phyloP scores from a whole-genome alignment of 768 basidiomycete species.

The Phlebiopsis flavidoalba region DNA sequence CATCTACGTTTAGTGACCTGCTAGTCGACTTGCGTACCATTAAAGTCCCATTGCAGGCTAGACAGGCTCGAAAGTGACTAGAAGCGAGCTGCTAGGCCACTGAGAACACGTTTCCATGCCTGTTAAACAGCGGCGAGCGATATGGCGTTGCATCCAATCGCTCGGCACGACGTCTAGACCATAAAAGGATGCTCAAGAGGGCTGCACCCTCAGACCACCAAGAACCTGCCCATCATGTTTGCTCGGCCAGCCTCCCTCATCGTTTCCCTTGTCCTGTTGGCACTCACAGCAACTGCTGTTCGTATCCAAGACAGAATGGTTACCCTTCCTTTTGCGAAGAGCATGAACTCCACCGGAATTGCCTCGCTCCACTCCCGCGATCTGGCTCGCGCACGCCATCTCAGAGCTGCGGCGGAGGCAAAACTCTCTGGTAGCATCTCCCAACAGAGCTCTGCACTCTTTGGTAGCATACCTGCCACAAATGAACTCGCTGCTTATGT shows the following conservation, averaged over 20 bases:
- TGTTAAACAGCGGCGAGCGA: too few species aligned
- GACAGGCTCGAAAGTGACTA: too few species aligned
- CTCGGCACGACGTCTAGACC: too few species aligned
- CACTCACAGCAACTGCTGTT: slow-evolving; percentile 18
- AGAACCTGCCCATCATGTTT: slow-evolving; percentile 13
- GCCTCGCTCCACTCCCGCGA: slow-evolving; percentile 47
- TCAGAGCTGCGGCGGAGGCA: slow-evolving; percentile 34
- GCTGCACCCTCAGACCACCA: neutral
- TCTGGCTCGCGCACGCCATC: slow-evolving; percentile 39
- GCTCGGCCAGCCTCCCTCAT: slow-evolving; percentile 18
- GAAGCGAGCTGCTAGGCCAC: too few species aligned
- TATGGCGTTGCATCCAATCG: too few species aligned
- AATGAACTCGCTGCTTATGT: slow-evolving; percentile 39
- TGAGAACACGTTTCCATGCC: too few species aligned
- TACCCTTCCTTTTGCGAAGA: slow-evolving; percentile 48
- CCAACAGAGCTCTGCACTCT: slow-evolving; percentile 10
- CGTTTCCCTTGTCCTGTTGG: slow-evolving; percentile 16
- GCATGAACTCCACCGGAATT: slow-evolving; percentile 44
- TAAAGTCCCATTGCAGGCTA: too few species aligned
- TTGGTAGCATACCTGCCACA: slow-evolving; percentile 34
- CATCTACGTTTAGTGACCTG: neutral
- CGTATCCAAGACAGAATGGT: slow-evolving; percentile 20
- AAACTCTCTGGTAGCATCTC: slow-evolving; percentile 14
- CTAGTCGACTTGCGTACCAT: too few species aligned
- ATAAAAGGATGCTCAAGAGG: neutral